Conservation (phyloP, 768 basidiomycete species). For the Myochromella boudieri region DNA sequence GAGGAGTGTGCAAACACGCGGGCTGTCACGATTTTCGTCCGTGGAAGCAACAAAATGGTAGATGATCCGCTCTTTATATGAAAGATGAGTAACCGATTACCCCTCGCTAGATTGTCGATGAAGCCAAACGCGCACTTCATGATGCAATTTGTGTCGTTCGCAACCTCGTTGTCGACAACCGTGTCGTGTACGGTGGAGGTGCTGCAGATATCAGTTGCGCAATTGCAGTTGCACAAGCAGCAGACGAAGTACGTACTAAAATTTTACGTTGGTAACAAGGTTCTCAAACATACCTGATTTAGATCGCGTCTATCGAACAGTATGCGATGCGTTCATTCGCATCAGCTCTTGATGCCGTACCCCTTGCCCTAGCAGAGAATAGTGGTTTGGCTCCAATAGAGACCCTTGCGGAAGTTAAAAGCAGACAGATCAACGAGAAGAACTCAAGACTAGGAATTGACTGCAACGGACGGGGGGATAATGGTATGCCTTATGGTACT, state of each 20-base stretch:
- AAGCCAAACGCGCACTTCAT: slow-evolving; percentile 96
- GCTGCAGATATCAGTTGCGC: slow-evolving; percentile 97
- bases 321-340: slow-evolving; percentile 99
- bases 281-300: not conserved
- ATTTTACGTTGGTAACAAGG: slow-evolving; percentile 1
- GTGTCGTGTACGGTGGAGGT: slow-evolving; percentile 97
- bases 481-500: slow-evolving; percentile 55
- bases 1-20: slow-evolving; percentile 97
- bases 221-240: slow-evolving; percentile 90
- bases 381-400: slow-evolving; percentile 96
- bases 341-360: slow-evolving; percentile 91
- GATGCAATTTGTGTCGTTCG: slow-evolving; percentile 97
- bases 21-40: slow-evolving; percentile 95
- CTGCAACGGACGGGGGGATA: slow-evolving; percentile 82
- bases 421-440: slow-evolving; percentile 83
- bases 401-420: slow-evolving; percentile 94
- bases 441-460: slow-evolving; percentile 91
- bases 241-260: slow-evolving; percentile 70
- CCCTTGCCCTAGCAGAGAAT: slow-evolving; percentile 96
- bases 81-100: not conserved
- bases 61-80: slow-evolving; percentile 2
- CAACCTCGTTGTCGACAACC: slow-evolving; percentile 91
- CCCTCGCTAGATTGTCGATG: slow-evolving; percentile 87
- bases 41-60: slow-evolving; percentile 99
- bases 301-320: slow-evolving; percentile 98